These are phyloP conservation scores for Voacanga thouarsii DNA, from an alignment of 257 asterid genomes.

Conservation along the genomic window DNA sequence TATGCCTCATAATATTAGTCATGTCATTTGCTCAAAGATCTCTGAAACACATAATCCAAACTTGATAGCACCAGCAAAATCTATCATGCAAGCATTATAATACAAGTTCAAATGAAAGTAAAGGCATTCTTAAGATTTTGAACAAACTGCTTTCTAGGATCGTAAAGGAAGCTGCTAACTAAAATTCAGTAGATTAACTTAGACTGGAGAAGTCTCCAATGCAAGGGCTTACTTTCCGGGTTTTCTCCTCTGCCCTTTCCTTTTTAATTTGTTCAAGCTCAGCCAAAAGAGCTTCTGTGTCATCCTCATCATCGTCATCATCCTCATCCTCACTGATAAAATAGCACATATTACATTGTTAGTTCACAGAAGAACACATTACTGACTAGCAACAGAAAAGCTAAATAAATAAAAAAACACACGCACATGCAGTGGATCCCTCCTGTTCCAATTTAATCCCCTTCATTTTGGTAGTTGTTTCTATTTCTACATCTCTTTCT, in stretches of 20 bases:
- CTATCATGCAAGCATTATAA: too few relatives aligned
- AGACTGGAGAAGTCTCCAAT: not conserved
- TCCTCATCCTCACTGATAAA: slow-evolving; percentile 45
- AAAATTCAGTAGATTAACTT: not conserved
- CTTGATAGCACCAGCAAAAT: not conserved
- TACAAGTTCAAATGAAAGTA: not conserved
- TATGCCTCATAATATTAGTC: not conserved
- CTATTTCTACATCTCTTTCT: too few relatives aligned
- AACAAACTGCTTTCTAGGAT: not conserved
- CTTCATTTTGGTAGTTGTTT: too few relatives aligned
- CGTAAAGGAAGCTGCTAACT: too few relatives aligned
- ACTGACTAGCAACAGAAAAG: not conserved
- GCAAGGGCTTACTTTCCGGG: slow-evolving; percentile 54
- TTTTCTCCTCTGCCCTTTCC: slow-evolving; percentile 87
- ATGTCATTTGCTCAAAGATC: not conserved
- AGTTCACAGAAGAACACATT: not conserved
- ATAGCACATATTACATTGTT: slow-evolving; percentile 6
- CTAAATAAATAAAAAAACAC: too few relatives aligned
- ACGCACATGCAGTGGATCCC: too few relatives aligned
- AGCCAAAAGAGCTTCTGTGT: slow-evolving; percentile 84
- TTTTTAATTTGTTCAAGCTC: slow-evolving; percentile 89
- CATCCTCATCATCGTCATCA: slow-evolving; percentile 70
- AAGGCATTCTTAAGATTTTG: not conserved
- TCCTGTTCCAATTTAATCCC: too few relatives aligned
- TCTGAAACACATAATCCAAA: not conserved